A percentile compares a stretch with the other conserved stretches of the same genome.
Evolutionary conservation across 2,329 filamentous ascomycete species (phyloP).

Genomic region (Annulohypoxylon truncatum): DNA sequence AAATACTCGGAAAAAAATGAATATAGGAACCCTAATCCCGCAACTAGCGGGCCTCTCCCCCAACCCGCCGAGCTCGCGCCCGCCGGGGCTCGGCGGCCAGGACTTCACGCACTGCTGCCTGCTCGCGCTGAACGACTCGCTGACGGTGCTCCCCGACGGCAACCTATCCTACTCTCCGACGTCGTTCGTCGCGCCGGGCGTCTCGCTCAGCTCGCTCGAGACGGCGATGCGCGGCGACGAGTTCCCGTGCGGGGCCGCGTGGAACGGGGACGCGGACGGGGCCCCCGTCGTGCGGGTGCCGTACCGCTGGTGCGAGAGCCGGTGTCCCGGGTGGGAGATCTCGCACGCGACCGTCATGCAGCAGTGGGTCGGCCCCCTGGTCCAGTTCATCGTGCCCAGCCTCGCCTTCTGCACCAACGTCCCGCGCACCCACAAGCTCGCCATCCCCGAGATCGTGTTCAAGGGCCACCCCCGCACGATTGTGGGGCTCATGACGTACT

Average conservation of each 20-base stretch:
- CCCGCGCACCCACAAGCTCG: conserved; percentile 49
- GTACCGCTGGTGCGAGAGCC: conserved; percentile 47
- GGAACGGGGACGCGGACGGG: conserved; percentile 38
- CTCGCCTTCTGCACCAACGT: conserved; percentile 53
- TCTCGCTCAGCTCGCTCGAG: conserved; percentile 38
- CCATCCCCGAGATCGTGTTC: conserved; percentile 58
- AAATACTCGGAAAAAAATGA: conserved; percentile 23
- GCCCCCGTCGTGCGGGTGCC: conserved; percentile 45
- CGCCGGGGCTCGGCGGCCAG: conserved; percentile 43
- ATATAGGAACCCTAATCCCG: conserved; percentile 41
- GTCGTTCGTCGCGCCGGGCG: conserved; percentile 42
- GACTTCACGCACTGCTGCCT: conserved; percentile 50
- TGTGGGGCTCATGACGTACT: conserved; percentile 47
- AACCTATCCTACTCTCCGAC: conserved; percentile 43
- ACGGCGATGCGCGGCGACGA: conserved; percentile 31
- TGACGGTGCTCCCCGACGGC: conserved; percentile 32
- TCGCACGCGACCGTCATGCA: conserved; percentile 44
- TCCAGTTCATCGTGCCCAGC: conserved; percentile 52
- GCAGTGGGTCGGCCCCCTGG: conserved; percentile 52
- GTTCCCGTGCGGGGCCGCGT: conserved; percentile 48
- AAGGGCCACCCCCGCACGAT: conserved; percentile 70
- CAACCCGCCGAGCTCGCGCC: conserved; percentile 27
- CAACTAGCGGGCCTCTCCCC: conserved; percentile 42
- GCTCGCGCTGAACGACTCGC: conserved; percentile 45
- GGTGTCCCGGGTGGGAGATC: conserved; percentile 49